Evolutionary conservation across 2,329 filamentous ascomycete genomes (phyloP).

Genomic region (Meredithiella fracta): DNA sequence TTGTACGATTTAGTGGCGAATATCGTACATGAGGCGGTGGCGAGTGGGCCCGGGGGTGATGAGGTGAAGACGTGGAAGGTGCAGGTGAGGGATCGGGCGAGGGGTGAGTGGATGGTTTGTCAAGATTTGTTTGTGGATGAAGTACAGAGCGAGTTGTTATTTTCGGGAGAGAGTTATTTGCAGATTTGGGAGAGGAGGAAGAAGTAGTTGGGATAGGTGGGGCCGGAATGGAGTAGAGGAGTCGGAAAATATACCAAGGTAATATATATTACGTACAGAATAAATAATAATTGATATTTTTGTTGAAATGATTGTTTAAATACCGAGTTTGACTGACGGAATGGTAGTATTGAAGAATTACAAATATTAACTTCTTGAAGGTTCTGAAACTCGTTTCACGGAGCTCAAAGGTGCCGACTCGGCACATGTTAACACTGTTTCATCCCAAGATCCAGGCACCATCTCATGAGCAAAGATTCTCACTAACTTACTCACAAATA

Average conservation of each 20-base stretch:
- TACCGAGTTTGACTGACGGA: too few species aligned
- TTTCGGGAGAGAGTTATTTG: slow-evolving; percentile 84
- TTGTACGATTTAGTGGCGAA: slow-evolving; percentile 94
- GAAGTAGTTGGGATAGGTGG: slow-evolving; percentile 18
- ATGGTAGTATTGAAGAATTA: background rate
- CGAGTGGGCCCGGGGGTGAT: slow-evolving; percentile 71
- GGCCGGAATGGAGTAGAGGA: background rate
- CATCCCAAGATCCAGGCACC: too few species aligned
- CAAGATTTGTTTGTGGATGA: slow-evolving; percentile 90
- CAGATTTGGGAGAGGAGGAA: slow-evolving; percentile 89
- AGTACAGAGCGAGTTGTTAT: slow-evolving; percentile 74
- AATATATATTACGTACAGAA: background rate
- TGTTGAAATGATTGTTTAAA: background rate
- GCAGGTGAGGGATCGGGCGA: slow-evolving; percentile 66
- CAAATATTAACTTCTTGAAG: background rate
- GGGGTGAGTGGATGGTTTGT: slow-evolving; percentile 78
- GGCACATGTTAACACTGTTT: too few species aligned
- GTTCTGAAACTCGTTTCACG: background rate
- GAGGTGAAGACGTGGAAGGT: slow-evolving; percentile 85
- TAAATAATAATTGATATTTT: background rate
- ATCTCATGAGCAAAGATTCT: too few species aligned
- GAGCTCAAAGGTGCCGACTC: background rate
- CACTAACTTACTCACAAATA: too few species aligned
- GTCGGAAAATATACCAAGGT: background rate
- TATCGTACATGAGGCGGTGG: slow-evolving; percentile 72